Evolutionary conservation across 805 yeast species (phyloP), one percentile per base, ranked within the genome.

Genomic region (Komagataella pastoris): DNA sequence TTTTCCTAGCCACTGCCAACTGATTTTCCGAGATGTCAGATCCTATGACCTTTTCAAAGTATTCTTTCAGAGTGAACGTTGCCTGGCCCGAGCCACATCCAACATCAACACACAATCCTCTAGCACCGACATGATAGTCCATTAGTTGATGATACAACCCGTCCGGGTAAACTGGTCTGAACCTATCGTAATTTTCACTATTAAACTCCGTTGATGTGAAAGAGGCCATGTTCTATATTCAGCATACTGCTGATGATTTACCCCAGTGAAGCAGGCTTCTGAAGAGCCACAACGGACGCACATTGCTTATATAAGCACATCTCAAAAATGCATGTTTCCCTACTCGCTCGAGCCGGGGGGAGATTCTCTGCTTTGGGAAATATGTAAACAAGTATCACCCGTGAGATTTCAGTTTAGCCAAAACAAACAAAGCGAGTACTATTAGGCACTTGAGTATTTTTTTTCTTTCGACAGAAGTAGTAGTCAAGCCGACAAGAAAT

Each of bases 41-140:
- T 1, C 91, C 95, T 24, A 80, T 66, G 1, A 80, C 78, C 17
- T 64, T 56, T n/a, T 70, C 61, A 57, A 81, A 80, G 49, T 67
- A 62, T 1, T 65, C 56, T 3, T 73, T 57, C 44, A 83, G 60
- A 46, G 79, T 77, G 53, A 74, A 70, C 0, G 90, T 75, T 1
- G 83, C 91, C 54, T 80, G 80, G 0, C 95, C 95, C 0, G 93
- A 77, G 0, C 95, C 95, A 63, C 89, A 83, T 0, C 93, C 95
- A 3, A 83, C 66, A 65, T 88, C 96, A 10, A 86, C 24, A 2
- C 80, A 76, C n/a, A 69, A 54, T 1, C 61, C 50, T 1, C 59
- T 55, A n/a, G 55, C 53, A 2, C 57, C 62, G 3, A 63, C 65
- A 14, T 61, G 60, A 60, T 77, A 81, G 1, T 56, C 52, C 6